Evolutionary conservation across 2,329 filamentous ascomycete species (phyloP), one percentile per base, ranked within the genome.

Genomic region (Colletotrichum siamense): DNA sequence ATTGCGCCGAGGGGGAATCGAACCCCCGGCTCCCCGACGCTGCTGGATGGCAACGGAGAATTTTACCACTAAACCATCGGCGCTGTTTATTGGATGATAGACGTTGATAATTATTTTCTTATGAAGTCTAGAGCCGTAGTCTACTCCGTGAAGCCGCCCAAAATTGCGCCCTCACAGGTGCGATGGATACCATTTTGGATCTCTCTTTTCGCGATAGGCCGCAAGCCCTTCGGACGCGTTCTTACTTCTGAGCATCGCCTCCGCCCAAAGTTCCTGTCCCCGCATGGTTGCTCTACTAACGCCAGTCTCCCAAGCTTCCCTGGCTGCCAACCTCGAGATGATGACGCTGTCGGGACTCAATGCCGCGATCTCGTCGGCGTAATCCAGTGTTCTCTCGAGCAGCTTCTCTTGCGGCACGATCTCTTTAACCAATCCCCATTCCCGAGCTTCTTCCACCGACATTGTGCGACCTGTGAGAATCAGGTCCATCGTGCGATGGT

Each of bases 221-320:
- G 79, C 79, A 71, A 83, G 63, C 1, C 80, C 82, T 36, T 82
- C 82, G 1, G 75, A 79, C 2, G 81, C 81, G 18, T 83, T 83
- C 59, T 80, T 79, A 34, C 81, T 81, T 65, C 78, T 77, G 4
- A 83, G 44, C 81, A 84, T 82, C 8, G 79, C 79, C 44, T 83
- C 82, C 0, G 79, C 80, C 79, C 80, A 82, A 7, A 83, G 65
- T 66, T 83, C 82, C 61, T 83, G 82, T 6, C 81, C 81, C 36
- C 82, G 78, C 82, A 84, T 81, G 44, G 83, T 85, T 4, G 82
- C 82, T 68, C 82, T 74, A 49, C 82, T 83, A 16, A 83, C 79
- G 3, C 81, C 82, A 6, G 81, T 82, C 76, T 85, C 84, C 83
- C 83, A 85, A 2, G 79, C 84, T 74, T 84, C 81, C 24, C 83